Evolutionary conservation across 768 basidiomycete species (phyloP).

Genomic region (Xerocomellus amylosporus): DNA sequence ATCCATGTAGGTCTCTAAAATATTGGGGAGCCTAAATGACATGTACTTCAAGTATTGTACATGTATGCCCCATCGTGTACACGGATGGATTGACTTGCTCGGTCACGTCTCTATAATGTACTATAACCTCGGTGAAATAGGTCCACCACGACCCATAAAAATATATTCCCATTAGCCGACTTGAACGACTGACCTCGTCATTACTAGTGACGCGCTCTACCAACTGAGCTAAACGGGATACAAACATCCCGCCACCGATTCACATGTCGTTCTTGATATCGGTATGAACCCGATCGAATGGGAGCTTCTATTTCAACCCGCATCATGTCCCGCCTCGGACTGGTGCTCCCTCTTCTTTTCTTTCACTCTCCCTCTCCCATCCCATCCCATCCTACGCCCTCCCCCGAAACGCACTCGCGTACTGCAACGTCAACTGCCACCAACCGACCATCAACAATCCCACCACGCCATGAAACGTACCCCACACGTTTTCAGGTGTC

Average conservation of each 20-base stretch:
- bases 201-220: slow-evolving; percentile 52
- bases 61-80: too few relatives aligned
- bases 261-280: background rate
- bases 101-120: too few relatives aligned
- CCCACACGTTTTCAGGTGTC: slow-evolving; percentile 76
- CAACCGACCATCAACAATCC: slow-evolving; percentile 71
- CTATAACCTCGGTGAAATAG: too few relatives aligned
- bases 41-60: too few relatives aligned
- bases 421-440: slow-evolving; percentile 76
- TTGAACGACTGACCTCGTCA: slow-evolving; percentile 44
- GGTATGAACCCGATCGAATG: background rate
- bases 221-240: slow-evolving; percentile 45
- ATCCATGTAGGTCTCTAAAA: too few relatives aligned
- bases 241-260: too few relatives aligned
- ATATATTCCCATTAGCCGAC: slow-evolving; percentile 40
- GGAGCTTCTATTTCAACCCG: background rate
- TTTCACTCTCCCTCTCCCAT: too few relatives aligned
- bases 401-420: slow-evolving; percentile 41
- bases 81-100: too few relatives aligned
- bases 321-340: too few relatives aligned
- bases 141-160: too few relatives aligned
- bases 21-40: too few relatives aligned
- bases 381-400: background rate
- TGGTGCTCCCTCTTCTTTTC: too few relatives aligned
- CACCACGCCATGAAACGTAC: slow-evolving; percentile 64